Base-by-base conservation (phyloP, 768 basidiomycete species). In the Symmetrospora coprosmae region DNA sequence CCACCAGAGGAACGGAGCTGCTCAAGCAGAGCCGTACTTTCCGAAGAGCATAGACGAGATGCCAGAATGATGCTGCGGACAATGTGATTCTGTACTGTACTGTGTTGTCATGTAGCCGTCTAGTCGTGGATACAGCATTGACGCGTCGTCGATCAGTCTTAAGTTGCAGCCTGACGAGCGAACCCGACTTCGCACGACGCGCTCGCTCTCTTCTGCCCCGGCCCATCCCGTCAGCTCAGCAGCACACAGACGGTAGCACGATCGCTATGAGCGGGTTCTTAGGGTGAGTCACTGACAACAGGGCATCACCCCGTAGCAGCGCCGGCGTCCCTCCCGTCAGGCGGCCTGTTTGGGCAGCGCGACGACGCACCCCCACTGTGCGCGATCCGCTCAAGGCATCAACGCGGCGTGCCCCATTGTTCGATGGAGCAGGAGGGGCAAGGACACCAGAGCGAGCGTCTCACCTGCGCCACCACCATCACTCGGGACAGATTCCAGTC, bases 11-110 rank as follows among this genome's bases (percentile, higher is more conserved):
- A 47, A 62, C 34, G 28, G 40, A 25, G 35, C 21, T 43, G 11
- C 37, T 23, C 13, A 60, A n/a, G 40, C 34, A 13, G 61, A 59
- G 38, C 27, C 61, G 7, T 37, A 46, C 34, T 62, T 62, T 45
- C 56, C 52, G 16, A 16, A 52, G 33, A 27, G 25, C 37, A 43
- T 58, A n/a, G 43, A 55, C 25, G 52, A 56, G 33, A 62, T 62
- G 61, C 61, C 61, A n/a, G 53, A 55, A n/a, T 61, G 28, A 48
- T 13, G 14, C 9, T 8, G 58, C 21, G 4, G 4, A 23, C 27
- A 25, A 27, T 16, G 17, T 28, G 8, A 14, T 49, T 30, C 25
- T 39, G 38, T 39, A 39, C 13, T 39, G n/a, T n/a, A n/a, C n/a
- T n/a, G n/a, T n/a, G n/a, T n/a, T n/a, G n/a, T n/a, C n/a, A n/a